Percentiles rank a stretch among this genome's conserved stretches.
Conservation (phyloP, 805 yeast genomes). For the Metschnikowia gelsemii region DNA sequence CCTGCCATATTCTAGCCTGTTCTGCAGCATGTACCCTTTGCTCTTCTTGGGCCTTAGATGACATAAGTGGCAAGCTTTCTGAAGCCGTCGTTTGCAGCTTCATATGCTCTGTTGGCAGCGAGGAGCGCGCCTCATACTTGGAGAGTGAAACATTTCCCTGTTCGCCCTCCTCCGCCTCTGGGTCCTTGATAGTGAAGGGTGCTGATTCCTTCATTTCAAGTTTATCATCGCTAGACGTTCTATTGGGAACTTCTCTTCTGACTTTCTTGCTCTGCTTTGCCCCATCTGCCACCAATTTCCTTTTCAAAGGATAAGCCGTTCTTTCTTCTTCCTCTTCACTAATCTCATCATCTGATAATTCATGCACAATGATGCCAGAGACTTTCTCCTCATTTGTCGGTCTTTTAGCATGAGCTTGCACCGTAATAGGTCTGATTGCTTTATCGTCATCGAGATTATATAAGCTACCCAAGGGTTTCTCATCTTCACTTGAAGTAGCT, state of each 20-base stretch:
- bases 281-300: conserved; percentile 5
- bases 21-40: conserved; percentile 35
- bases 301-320: not conserved
- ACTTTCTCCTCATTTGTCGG: not conserved
- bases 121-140: conserved; percentile 5
- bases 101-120: conserved; percentile 8
- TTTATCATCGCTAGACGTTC: not conserved
- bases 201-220: not conserved
- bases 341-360: too few species aligned
- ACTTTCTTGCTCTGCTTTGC: not conserved
- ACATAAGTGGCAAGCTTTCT: conserved; percentile 8
- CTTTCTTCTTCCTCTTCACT: not conserved
- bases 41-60: conserved; percentile 40
- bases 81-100: conserved; percentile 1
- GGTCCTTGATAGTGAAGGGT: not conserved
- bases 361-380: too few species aligned
- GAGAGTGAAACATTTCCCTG: not conserved
- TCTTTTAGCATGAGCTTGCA: not conserved
- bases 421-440: not conserved
- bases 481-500: not conserved
- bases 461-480: not conserved
- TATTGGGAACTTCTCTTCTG: conserved; percentile 1
- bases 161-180: conserved; percentile 1
- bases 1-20: conserved; percentile 44
- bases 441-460: not conserved